Evolutionary conservation across 768 basidiomycete genomes (phyloP).

Genomic region (Tricholoma matsutake): DNA sequence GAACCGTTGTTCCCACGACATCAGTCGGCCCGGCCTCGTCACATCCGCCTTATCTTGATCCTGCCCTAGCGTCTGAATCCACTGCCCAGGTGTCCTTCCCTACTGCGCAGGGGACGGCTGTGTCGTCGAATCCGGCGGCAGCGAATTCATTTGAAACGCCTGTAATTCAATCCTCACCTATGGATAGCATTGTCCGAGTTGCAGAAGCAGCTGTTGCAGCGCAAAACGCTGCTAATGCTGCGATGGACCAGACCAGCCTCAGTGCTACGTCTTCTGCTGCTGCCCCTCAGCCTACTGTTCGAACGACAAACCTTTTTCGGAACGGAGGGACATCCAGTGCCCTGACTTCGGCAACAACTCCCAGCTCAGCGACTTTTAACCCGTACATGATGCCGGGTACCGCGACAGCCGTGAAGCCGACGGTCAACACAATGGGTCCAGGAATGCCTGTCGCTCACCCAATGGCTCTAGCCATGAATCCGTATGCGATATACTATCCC

Average conservation of each 20-base stretch:
- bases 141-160: constrained; percentile 4
- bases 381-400: constrained; percentile 18
- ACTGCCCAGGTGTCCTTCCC: neutral
- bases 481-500: constrained; percentile 42
- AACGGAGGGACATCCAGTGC: neutral
- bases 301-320: neutral
- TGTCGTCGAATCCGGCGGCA: neutral
- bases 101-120: neutral
- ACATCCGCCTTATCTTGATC: neutral
- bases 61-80: neutral
- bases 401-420: constrained; percentile 10
- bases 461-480: constrained; percentile 29
- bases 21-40: neutral
- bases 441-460: constrained; percentile 6
- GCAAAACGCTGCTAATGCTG: constrained; percentile 20
- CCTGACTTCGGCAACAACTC: constrained; percentile 3
- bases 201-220: constrained; percentile 37
- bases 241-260: constrained; percentile 3
- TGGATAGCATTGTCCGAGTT: constrained; percentile 35
- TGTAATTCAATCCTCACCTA: constrained; percentile 19
- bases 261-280: constrained; percentile 8
- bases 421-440: constrained; percentile 22
- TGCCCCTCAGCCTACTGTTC: constrained; percentile 1
- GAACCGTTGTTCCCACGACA: neutral
- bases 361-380: constrained; percentile 20